A percentile compares a stretch with the other conserved stretches of the same genome.
Evolutionary conservation across 768 basidiomycete species (phyloP).

Genomic region (Lenzites betulinus): DNA sequence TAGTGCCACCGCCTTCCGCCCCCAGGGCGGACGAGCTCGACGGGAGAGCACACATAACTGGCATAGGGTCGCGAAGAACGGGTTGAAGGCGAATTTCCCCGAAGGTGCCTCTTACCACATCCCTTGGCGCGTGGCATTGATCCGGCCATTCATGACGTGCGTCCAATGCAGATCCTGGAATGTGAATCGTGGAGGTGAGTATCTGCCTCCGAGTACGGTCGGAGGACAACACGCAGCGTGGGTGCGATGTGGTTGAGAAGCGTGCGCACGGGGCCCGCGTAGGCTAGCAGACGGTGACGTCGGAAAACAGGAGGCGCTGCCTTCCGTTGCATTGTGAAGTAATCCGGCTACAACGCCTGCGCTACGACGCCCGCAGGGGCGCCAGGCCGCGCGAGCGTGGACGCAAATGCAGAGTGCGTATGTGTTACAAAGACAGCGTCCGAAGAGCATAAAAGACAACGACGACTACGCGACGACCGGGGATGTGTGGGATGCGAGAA

Average conservation of each 20-base stretch:
- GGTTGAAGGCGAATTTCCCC: background rate
- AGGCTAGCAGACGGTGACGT: background rate
- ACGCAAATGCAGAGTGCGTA: conserved; percentile 4
- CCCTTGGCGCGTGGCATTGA: background rate
- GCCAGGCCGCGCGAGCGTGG: background rate
- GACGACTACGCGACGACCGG: conserved; percentile 4
- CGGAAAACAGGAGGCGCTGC: conserved; percentile 6
- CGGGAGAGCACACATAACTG: background rate
- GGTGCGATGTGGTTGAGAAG: background rate
- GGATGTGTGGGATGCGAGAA: conserved; percentile 5
- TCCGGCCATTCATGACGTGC: background rate
- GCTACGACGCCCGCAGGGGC: background rate
- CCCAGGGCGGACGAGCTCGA: background rate
- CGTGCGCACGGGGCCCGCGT: background rate
- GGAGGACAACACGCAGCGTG: conserved; percentile 6
- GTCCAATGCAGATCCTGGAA: background rate
- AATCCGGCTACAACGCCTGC: conserved; percentile 3
- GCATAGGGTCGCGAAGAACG: background rate
- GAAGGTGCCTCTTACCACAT: conserved; percentile 11
- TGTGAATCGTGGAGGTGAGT: background rate
- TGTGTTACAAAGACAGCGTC: conserved; percentile 15
- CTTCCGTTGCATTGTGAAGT: conserved; percentile 3
- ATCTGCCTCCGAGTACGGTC: conserved; percentile 3
- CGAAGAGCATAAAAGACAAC: conserved; percentile 8
- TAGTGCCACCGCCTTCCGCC: background rate